Percentiles rank a stretch among this genome's conserved stretches.
These are phyloP conservation scores for Diaporthe sp. DNA, from an alignment of 2,329 filamentous ascomycete genomes.

Conservation along the genomic window DNA sequence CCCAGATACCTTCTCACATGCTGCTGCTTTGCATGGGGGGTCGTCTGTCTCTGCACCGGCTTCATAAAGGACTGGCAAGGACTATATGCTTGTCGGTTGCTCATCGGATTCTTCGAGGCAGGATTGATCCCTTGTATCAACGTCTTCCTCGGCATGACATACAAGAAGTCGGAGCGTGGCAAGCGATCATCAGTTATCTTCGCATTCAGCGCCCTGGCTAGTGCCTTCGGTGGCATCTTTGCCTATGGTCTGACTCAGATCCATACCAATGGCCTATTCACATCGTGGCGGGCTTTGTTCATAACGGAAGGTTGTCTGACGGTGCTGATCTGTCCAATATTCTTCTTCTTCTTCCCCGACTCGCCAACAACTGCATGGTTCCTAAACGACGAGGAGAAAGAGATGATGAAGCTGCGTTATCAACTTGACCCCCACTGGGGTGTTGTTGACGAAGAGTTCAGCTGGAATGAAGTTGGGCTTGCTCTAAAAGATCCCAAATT, in stretches of 20 bases:
- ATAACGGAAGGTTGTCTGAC: conserved; percentile 56
- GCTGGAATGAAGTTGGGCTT: conserved; percentile 42
- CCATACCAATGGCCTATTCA: conserved; percentile 48
- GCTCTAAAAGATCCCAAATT: conserved; percentile 49
- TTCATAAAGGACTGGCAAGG: conserved; percentile 48
- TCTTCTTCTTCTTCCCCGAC: conserved; percentile 46
- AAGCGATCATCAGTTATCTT: conserved; percentile 54
- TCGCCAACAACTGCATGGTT: conserved; percentile 48
- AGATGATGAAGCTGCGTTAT: conserved; percentile 45
- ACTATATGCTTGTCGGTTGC: conserved; percentile 42
- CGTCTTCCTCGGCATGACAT: conserved; percentile 52
- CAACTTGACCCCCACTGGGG: conserved; percentile 46
- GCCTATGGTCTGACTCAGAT: conserved; percentile 54
- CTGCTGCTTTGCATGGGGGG: conserved; percentile 44
- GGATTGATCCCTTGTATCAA: conserved; percentile 58
- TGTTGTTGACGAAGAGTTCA: conserved; percentile 44
- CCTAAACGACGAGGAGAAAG: conserved; percentile 44
- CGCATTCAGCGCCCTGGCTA: conserved; percentile 54
- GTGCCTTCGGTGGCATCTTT: conserved; percentile 58
- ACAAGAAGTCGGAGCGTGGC: conserved; percentile 45
- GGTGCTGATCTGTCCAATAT: conserved; percentile 49
- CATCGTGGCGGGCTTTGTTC: conserved; percentile 56
- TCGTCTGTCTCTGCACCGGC: conserved; percentile 45
- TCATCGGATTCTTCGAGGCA: conserved; percentile 44
- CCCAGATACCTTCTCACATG: conserved; percentile 48